Evolutionary conservation across 2,329 filamentous ascomycete species (phyloP).

Genomic region (Cadophora sp.): DNA sequence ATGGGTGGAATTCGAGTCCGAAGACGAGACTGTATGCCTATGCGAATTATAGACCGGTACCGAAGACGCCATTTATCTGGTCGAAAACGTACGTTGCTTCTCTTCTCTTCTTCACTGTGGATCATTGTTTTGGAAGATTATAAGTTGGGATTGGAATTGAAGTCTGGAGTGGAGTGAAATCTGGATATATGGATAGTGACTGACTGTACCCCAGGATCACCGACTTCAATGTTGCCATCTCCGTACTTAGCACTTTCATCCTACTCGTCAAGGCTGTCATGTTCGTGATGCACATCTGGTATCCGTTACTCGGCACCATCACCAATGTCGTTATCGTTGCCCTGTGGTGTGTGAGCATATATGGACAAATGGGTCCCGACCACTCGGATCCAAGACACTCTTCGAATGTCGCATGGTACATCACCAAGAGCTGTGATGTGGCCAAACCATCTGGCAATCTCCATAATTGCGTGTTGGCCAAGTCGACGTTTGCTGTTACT

Average conservation of each 20-base stretch:
- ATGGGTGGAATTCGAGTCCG: slow-evolving; percentile 78
- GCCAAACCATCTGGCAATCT: slow-evolving; percentile 60
- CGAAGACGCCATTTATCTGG: slow-evolving; percentile 74
- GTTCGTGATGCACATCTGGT: slow-evolving; percentile 75
- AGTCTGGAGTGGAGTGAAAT: background rate
- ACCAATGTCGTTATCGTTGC: slow-evolving; percentile 63
- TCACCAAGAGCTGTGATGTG: slow-evolving; percentile 71
- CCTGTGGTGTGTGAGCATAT: slow-evolving; percentile 70
- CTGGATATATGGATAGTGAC: slow-evolving; percentile 9
- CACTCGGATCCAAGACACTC: slow-evolving; percentile 69
- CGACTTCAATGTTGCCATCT: slow-evolving; percentile 78
- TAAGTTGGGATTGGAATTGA: too few species aligned
- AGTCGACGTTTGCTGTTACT: slow-evolving; percentile 69
- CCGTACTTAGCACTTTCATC: slow-evolving; percentile 78
- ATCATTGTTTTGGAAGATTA: background rate
- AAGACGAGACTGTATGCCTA: slow-evolving; percentile 73
- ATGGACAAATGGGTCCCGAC: slow-evolving; percentile 77
- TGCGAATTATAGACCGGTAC: slow-evolving; percentile 71
- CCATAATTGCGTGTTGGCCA: slow-evolving; percentile 70
- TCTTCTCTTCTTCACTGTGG: background rate
- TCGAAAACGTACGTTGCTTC: slow-evolving; percentile 66
- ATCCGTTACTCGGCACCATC: slow-evolving; percentile 67
- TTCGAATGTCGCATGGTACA: slow-evolving; percentile 75
- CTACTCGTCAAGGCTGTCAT: slow-evolving; percentile 73
- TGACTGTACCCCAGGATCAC: slow-evolving; percentile 64